Conservation (phyloP, 768 basidiomycete genomes). For the Mycena venus region DNA sequence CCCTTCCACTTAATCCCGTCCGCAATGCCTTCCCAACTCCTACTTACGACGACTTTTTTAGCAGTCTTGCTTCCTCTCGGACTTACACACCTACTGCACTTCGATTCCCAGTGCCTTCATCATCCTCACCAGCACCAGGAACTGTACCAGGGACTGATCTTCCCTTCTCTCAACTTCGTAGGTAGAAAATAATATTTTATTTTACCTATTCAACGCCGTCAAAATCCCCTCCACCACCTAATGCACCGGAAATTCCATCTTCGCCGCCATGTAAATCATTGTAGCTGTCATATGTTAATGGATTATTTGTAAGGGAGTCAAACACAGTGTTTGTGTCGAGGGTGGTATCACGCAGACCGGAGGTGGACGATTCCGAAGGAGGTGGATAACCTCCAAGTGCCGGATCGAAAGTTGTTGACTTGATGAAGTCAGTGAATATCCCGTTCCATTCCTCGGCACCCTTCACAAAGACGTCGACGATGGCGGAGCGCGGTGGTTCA, state of each 20-base stretch:
- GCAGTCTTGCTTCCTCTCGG: neutral
- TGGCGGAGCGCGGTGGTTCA: too few species aligned
- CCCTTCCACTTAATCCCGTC: neutral
- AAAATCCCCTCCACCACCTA: constrained; percentile 33
- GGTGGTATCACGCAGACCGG: neutral
- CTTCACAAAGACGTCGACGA: too few species aligned
- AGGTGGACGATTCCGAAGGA: neutral
- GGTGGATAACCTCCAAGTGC: constrained; percentile 39
- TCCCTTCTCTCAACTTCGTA: too few species aligned
- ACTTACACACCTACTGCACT: neutral
- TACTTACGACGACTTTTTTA: constrained; percentile 1
- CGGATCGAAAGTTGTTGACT: constrained; percentile 37
- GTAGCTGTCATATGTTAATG: constrained; percentile 24
- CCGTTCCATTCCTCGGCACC: constrained; percentile 25
- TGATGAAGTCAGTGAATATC: constrained; percentile 39
- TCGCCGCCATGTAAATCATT: constrained; percentile 29
- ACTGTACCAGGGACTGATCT: too few species aligned
- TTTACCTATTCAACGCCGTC: neutral
- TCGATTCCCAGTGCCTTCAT: too few species aligned
- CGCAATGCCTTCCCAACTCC: neutral
- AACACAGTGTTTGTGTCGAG: constrained; percentile 35
- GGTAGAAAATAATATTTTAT: too few species aligned
- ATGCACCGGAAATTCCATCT: constrained; percentile 6
- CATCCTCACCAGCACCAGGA: neutral
- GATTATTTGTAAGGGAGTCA: constrained; percentile 20